Conservation (phyloP, 1,284 basidiomycete genomes). For the Cystobasidium slooffiae region DNA sequence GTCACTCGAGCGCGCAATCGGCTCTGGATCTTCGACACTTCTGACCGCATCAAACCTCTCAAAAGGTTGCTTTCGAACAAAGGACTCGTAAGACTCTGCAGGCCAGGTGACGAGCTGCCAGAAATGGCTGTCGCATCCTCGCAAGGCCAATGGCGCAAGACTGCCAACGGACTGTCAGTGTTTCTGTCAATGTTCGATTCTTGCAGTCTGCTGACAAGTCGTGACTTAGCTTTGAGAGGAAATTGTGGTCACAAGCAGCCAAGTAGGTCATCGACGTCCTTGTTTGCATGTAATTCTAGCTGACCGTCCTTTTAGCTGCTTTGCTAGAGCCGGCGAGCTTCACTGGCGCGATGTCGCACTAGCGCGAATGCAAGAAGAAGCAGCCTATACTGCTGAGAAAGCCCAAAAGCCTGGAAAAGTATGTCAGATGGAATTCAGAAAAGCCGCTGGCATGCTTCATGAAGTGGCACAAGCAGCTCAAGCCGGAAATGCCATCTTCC, state of each 20-base stretch:
- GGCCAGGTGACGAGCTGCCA: conserved; percentile 61
- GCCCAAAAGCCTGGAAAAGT: no score
- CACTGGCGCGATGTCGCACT: conserved; percentile 62
- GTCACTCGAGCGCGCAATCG: conserved; percentile 70
- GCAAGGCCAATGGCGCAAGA: conserved; percentile 6
- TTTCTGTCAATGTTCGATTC: neutral
- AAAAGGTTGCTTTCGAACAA: conserved; percentile 60
- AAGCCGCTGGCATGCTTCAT: neutral
- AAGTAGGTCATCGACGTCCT: conserved; percentile 51
- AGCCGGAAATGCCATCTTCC: conserved; percentile 1
- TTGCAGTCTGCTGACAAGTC: conserved; percentile 56
- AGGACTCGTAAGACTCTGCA: conserved; percentile 60
- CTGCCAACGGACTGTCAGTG: conserved; percentile 7
- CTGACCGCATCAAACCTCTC: conserved; percentile 60
- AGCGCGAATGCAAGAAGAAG: conserved; percentile 61
- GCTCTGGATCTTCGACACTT: conserved; percentile 65
- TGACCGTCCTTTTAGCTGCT: conserved; percentile 57
- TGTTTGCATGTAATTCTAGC: neutral
- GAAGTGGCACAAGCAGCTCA: neutral
- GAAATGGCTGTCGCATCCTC: conserved; percentile 57
- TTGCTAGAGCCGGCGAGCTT: conserved; percentile 62
- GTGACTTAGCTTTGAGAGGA: conserved; percentile 63
- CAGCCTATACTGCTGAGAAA: conserved; percentile 51
- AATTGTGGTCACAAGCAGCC: conserved; percentile 66
- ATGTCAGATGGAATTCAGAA: no score